These are phyloP conservation scores for Diutina catenulata DNA, from an alignment of 1,139 yeast genomes.

Conservation along the genomic window DNA sequence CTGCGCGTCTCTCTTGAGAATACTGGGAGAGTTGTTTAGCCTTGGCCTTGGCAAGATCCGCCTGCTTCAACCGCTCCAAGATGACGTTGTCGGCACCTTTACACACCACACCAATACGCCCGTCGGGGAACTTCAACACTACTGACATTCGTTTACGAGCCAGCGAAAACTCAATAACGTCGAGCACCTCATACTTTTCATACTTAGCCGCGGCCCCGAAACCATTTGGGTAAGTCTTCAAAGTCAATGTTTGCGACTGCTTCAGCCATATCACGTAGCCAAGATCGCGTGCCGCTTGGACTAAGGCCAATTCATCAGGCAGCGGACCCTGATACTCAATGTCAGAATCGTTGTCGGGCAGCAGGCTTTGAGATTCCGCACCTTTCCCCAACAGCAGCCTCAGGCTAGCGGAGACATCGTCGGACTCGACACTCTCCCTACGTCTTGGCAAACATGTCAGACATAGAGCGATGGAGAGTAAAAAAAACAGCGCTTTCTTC, in stretches of 20 bases:
- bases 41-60: conserved; percentile 48
- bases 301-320: conserved; percentile 91
- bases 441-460: conserved; percentile 73
- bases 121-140: conserved; percentile 69
- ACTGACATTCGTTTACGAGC: conserved; percentile 90
- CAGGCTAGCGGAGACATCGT: conserved; percentile 7
- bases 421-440: conserved; percentile 9
- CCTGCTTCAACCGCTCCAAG: conserved; percentile 54
- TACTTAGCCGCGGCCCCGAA: conserved; percentile 49
- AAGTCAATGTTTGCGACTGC: conserved; percentile 41
- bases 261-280: conserved; percentile 76
- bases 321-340: conserved; percentile 86
- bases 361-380: conserved; percentile 6
- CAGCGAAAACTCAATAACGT: conserved; percentile 77
- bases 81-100: conserved; percentile 97
- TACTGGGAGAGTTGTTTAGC: conserved; percentile 50
- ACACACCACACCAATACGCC: conserved; percentile 66
- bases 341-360: conserved; percentile 26
- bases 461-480: conserved; percentile 75
- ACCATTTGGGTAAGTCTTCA: conserved; percentile 79
- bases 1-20: conserved; percentile 53
- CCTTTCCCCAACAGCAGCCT: too few species aligned
- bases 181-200: conserved; percentile 65
- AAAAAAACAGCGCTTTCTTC: conserved; percentile 63
- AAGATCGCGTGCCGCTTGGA: conserved; percentile 88